Evolutionary conservation across 2,329 filamentous ascomycete genomes (phyloP), one percentile per base, ranked within the genome.

Genomic region (Scedosporium boydii): DNA sequence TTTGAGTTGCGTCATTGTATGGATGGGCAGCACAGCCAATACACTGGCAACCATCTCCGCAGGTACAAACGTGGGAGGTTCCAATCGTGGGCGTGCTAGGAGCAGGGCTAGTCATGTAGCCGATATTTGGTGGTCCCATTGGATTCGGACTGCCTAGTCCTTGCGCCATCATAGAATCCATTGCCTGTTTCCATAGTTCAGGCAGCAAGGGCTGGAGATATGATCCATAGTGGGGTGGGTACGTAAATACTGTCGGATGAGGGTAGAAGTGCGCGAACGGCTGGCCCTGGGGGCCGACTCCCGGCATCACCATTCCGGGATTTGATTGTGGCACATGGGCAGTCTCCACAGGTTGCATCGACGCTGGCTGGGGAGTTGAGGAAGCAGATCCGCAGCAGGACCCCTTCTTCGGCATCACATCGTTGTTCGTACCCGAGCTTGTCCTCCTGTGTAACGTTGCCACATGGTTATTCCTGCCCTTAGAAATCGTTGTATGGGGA

Each of bases 1-100:
- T 77, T 64, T 77, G 80, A 59, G 83, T 89, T 23, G 85, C 82
- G 6, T 83, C 78, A 66, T 89, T 89, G 68, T 86, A 87, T 12
- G 87, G 85, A 70, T 89, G 87, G 2, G 83, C 83, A 4, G 85
- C 79, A 69, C 87, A 90, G 10, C 86, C 87, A 42, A 89, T 76
- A 69, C 87, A 90, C 66, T 86, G 80, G 66, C 87, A 90, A 29
- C 76, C 76, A 61, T 87, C 82, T 21, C 87, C 87, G 68, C 87
- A 90, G 58, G 78, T 77, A 67, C 87, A 90, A 61, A 72, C 75
- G 56, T 75, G 75, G 61, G 70, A 74, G 21, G 72, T 77, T 66
- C 72, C 60, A 16, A 57, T 23, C 21, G 53, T 44, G 10, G 60
- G 60, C n/a, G 60, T 58, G n/a, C n/a, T 58, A 23, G 60, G 60